Percentiles rank a stretch among this genome's conserved stretches.
These are phyloP conservation scores for Microcos paniculata DNA, from an alignment of 345 rosid species.

Conservation along the genomic window DNA sequence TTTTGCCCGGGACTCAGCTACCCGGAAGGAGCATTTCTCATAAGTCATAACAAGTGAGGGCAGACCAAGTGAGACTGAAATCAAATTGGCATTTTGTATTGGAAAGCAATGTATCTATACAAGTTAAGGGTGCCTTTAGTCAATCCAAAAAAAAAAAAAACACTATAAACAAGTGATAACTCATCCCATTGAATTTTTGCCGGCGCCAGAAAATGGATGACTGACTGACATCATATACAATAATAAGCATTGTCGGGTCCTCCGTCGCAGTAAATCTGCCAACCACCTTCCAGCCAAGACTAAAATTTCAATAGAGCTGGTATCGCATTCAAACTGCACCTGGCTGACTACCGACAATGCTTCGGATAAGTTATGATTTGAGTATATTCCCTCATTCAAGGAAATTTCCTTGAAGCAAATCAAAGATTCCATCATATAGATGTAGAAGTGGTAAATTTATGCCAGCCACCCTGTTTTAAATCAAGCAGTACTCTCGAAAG, in stretches of 20 bases:
- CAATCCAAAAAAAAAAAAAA: background rate
- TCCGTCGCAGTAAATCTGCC: background rate
- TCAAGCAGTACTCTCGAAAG: conserved; percentile 66
- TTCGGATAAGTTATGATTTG: background rate
- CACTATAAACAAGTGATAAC: conserved; percentile 20
- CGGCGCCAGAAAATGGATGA: conserved; percentile 14
- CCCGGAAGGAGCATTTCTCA: no score
- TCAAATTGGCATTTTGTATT: conserved; percentile 20
- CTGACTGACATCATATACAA: conserved; percentile 13
- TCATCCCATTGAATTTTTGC: conserved; percentile 12
- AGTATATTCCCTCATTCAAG: background rate
- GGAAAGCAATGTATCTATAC: conserved; percentile 31
- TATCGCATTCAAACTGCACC: background rate
- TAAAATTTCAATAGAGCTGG: background rate
- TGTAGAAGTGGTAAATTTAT: background rate
- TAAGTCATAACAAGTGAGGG: no score
- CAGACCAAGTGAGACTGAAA: no score
- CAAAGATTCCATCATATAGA: background rate
- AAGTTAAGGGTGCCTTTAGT: conserved; percentile 27
- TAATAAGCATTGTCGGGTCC: conserved; percentile 2
- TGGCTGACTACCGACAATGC: background rate
- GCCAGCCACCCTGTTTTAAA: background rate
- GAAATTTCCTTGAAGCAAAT: conserved; percentile 11
- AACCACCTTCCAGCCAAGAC: background rate
- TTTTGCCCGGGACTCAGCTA: no score